These are phyloP conservation scores for Murraya koenigii DNA, from an alignment of 345 rosid genomes.

Conservation along the genomic window DNA sequence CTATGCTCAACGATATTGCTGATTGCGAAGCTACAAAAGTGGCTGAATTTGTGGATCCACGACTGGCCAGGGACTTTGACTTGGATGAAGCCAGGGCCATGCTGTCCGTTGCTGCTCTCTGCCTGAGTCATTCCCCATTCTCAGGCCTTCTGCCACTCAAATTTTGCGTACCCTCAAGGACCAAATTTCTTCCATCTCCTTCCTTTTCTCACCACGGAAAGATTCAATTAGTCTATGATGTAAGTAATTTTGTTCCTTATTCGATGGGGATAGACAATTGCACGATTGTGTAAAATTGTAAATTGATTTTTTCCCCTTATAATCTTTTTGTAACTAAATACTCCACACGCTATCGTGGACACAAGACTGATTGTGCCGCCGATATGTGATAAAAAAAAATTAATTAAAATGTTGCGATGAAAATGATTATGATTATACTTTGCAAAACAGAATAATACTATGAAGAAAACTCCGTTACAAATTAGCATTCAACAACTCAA, in stretches of 20 bases:
- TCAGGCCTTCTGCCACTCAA: slow-evolving; percentile 61
- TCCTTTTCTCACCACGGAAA: slow-evolving; percentile 13
- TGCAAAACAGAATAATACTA: neutral
- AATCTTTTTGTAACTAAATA: neutral
- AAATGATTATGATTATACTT: neutral
- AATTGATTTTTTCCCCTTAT: neutral
- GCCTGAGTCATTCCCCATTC: slow-evolving; percentile 47
- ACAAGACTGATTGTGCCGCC: neutral
- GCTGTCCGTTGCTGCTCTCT: slow-evolving; percentile 46
- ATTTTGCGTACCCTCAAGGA: slow-evolving; percentile 38
- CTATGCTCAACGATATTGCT: slow-evolving; percentile 25
- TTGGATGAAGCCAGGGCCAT: slow-evolving; percentile 53
- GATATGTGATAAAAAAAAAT: neutral
- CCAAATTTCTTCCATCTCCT: slow-evolving; percentile 37
- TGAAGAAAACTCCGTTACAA: neutral
- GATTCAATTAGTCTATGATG: neutral
- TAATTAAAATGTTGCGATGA: neutral
- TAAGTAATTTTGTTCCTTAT: neutral
- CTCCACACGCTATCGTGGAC: neutral
- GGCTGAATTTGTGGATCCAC: slow-evolving; percentile 58
- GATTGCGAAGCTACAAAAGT: slow-evolving; percentile 20
- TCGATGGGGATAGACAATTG: neutral
- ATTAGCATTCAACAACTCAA: neutral
- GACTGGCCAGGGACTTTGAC: slow-evolving; percentile 41
- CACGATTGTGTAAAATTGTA: slow-evolving; percentile 11